These are phyloP conservation scores for Talaromyces funiculosus DNA, from an alignment of 2,329 filamentous ascomycete genomes.

Conservation along the genomic window DNA sequence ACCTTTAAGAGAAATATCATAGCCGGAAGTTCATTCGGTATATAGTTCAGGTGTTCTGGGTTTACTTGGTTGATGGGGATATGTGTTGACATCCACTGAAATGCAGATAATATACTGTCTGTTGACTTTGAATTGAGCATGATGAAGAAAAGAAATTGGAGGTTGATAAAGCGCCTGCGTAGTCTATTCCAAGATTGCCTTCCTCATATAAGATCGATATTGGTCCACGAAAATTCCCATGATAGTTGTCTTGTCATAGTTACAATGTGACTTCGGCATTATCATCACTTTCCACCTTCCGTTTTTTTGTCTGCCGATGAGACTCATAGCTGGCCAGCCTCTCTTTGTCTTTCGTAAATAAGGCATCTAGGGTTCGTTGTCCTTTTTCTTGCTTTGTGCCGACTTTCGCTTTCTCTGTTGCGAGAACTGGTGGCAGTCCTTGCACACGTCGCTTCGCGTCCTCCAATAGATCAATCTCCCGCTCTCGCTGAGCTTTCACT, in stretches of 20 bases:
- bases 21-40: too few relatives aligned
- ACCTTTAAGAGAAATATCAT: too few relatives aligned
- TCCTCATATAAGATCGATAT: background rate
- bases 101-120: too few relatives aligned
- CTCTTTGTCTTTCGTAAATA: conserved; percentile 22
- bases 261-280: background rate
- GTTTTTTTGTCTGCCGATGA: background rate
- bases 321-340: background rate
- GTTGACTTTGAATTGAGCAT: background rate
- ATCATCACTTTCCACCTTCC: background rate
- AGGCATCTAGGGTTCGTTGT: conserved; percentile 26
- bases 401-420: conserved; percentile 28
- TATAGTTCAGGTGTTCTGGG: background rate
- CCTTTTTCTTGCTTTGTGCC: conserved; percentile 27
- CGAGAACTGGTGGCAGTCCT: conserved; percentile 29
- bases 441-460: conserved; percentile 29
- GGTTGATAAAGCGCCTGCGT: too few relatives aligned
- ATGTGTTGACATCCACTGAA: too few relatives aligned
- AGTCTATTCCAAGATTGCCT: too few relatives aligned
- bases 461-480: conserved; percentile 29
- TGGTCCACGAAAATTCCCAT: background rate
- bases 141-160: background rate
- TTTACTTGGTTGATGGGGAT: too few relatives aligned
- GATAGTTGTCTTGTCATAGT: too few relatives aligned
- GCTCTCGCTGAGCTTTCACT: conserved; percentile 30